Evolutionary conservation across 2,329 filamentous ascomycete genomes (phyloP).

Genomic region (Calonectria crousiana): DNA sequence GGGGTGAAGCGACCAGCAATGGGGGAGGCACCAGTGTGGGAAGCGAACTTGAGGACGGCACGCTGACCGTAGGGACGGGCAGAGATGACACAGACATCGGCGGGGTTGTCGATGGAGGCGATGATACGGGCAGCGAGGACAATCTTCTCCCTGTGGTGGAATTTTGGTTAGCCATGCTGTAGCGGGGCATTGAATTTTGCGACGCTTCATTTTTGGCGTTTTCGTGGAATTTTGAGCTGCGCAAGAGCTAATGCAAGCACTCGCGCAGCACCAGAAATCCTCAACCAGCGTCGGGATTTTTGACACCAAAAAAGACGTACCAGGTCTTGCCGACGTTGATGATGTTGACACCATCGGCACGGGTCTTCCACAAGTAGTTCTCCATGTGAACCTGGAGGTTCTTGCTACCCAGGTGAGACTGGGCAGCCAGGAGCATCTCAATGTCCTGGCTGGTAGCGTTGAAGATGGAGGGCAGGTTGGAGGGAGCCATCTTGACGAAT

Average conservation of each 20-base stretch:
- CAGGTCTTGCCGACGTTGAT: slow-evolving; percentile 99
- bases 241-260: neutral
- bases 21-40: slow-evolving; percentile 96
- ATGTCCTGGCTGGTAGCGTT: slow-evolving; percentile 98
- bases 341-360: slow-evolving; percentile 97
- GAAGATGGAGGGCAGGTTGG: slow-evolving; percentile 94
- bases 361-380: slow-evolving; percentile 99
- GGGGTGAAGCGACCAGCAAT: slow-evolving; percentile 99
- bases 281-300: slow-evolving; percentile 14
- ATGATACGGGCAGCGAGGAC: slow-evolving; percentile 99
- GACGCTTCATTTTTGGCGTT: slow-evolving; percentile 37
- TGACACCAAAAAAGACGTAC: slow-evolving; percentile 64
- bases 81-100: slow-evolving; percentile 99
- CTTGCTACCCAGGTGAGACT: slow-evolving; percentile 97
- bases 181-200: slow-evolving; percentile 23
- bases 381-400: slow-evolving; percentile 99
- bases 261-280: neutral
- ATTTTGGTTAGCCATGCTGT: slow-evolving; percentile 32
- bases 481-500: slow-evolving; percentile 88
- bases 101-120: slow-evolving; percentile 98
- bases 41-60: slow-evolving; percentile 99
- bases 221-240: slow-evolving; percentile 15
- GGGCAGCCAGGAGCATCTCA: slow-evolving; percentile 98
- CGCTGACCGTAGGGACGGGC: slow-evolving; percentile 99
- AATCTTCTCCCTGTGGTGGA: slow-evolving; percentile 90